Evolutionary conservation across 2,329 filamentous ascomycete genomes (phyloP).

Genomic region (Thielaviopsis populi): DNA sequence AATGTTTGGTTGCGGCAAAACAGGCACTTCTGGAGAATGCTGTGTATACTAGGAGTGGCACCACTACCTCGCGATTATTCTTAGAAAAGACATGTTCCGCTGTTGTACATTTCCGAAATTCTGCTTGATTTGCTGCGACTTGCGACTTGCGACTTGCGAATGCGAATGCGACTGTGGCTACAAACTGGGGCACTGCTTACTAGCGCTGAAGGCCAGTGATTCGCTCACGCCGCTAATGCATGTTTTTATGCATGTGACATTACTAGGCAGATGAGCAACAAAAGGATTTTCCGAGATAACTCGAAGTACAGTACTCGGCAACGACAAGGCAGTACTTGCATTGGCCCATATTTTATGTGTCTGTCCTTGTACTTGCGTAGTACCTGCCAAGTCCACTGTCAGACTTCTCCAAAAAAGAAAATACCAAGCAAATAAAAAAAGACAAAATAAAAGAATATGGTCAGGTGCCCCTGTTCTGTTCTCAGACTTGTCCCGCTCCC

Average conservation of each 20-base stretch:
- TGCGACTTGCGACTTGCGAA: not conserved
- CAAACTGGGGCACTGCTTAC: not conserved
- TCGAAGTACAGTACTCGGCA: not conserved
- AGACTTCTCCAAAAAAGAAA: not conserved
- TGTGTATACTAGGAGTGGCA: not conserved
- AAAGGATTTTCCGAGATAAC: not conserved
- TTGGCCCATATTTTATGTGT: not conserved
- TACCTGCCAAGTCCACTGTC: not conserved
- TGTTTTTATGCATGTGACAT: constrained; percentile 1
- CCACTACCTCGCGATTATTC: not conserved
- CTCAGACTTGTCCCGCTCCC: no score
- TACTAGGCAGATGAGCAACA: not conserved
- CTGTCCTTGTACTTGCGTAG: not conserved
- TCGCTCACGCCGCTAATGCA: not conserved
- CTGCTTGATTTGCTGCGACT: not conserved
- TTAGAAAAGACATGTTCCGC: not conserved
- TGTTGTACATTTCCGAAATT: not conserved
- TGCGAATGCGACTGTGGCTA: not conserved
- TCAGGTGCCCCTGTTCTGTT: no score
- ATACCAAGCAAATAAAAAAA: not conserved
- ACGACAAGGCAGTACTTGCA: not conserved
- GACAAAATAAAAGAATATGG: not conserved
- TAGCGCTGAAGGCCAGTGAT: not conserved
- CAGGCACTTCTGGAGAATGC: not conserved
- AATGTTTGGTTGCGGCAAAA: not conserved